Evolutionary conservation across 768 basidiomycete genomes (phyloP).

Genomic region (Candolleomyces efflorescens): DNA sequence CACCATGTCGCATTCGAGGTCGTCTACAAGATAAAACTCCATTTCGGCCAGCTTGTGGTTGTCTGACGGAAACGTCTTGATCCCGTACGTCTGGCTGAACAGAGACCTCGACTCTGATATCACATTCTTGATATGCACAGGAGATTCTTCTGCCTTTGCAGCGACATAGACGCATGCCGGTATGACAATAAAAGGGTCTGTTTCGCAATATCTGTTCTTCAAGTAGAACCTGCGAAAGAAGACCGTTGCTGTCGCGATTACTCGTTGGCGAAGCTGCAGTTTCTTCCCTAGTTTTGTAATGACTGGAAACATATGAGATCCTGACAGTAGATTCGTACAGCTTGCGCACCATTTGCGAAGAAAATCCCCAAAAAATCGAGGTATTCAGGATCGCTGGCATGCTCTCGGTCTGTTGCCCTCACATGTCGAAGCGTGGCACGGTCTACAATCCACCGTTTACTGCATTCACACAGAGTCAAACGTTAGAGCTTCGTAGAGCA

Average conservation of each 20-base stretch:
- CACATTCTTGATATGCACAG: slow-evolving; percentile 91
- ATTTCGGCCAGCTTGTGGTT: slow-evolving; percentile 94
- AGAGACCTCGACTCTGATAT: slow-evolving; percentile 76
- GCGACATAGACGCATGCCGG: slow-evolving; percentile 95
- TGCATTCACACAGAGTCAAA: slow-evolving; percentile 30
- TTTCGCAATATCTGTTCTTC: slow-evolving; percentile 94
- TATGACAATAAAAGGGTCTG: slow-evolving; percentile 90
- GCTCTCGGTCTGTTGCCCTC: slow-evolving; percentile 72
- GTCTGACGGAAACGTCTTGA: slow-evolving; percentile 82
- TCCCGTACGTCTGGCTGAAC: slow-evolving; percentile 53
- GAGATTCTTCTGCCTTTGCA: slow-evolving; percentile 95
- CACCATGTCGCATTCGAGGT: slow-evolving; percentile 91
- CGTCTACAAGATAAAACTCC: slow-evolving; percentile 98
- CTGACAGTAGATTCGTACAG: background rate
- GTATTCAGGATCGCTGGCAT: slow-evolving; percentile 72
- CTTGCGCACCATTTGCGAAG: slow-evolving; percentile 70
- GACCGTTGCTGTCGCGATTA: slow-evolving; percentile 90
- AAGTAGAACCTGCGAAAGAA: slow-evolving; percentile 97
- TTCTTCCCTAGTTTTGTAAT: slow-evolving; percentile 87
- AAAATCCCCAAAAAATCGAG: slow-evolving; percentile 84
- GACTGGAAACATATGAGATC: slow-evolving; percentile 37
- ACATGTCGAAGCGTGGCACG: slow-evolving; percentile 69
- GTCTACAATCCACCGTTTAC: slow-evolving; percentile 91
- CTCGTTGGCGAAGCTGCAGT: slow-evolving; percentile 79
- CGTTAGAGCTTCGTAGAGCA: slow-evolving; percentile 5